Evolutionary conservation across 208 protist species (phyloP), one percentile per base, ranked within the genome.

Genomic region (Trypanosoma melophagium): DNA sequence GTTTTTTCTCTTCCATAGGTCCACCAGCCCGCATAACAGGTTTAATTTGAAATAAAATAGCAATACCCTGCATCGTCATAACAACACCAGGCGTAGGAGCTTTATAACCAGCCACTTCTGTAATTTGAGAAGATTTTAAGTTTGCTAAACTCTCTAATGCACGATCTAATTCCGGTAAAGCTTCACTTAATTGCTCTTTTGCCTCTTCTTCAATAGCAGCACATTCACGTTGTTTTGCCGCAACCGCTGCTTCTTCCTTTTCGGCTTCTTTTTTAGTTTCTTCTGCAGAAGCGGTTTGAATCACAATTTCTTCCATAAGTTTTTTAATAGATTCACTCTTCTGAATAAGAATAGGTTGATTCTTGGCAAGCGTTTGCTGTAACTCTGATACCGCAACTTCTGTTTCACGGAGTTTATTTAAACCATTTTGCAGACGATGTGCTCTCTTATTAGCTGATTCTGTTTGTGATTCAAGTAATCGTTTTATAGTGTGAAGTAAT

Each of bases 21-120:
- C 86, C 98, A 38, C 93, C 87, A 13, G 95, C 89, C 53, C 96
- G 87, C 86, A 99, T 97, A 49, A 96, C 84, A 17, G 98, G 87
- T 70, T 96, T 96, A 41, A 99, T 97, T 69, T 98, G 96, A 65
- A 97, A 96, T 66, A 99, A 83, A 69, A 99, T 98, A 78, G 96
- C 99, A 62, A 99, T 97, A 10, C 97, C 97, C 72, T 99, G 94
- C 93, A 99, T 97, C 13, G 98, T 98, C 81, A 99, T 92, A 42
- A 98, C 86, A 0, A 99, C 98, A 72, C 97, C 97, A 1, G 81
- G 70, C 8, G 98, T 98, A 2, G 98, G 98, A 9, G 86, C 87
- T 69, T 96, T 93, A 82, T 99, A 98, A 40, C 94, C 86, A 1
- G 93, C 92, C 69, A 99, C 94, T 81, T 99, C 98, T 13, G 87